These are phyloP conservation scores for Cryomyces minteri DNA, from an alignment of 495 filamentous ascomycete species.

Conservation along the genomic window DNA sequence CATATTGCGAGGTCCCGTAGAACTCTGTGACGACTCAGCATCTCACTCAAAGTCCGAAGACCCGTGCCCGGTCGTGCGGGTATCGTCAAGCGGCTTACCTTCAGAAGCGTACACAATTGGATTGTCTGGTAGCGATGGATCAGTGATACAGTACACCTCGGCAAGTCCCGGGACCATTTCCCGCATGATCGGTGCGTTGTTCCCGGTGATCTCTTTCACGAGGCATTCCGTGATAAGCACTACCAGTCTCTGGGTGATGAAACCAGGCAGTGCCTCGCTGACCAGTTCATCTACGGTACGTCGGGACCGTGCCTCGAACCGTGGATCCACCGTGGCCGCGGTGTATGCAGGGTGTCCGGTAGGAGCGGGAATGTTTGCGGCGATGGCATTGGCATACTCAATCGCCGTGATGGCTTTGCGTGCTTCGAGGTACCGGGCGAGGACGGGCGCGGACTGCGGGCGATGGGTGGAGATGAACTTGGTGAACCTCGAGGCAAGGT, in stretches of 20 bases:
- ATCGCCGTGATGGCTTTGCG: constrained; percentile 19
- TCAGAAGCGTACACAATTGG: constrained; percentile 21
- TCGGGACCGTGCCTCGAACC: constrained; percentile 13
- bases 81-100: constrained; percentile 4
- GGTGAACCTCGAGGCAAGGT: constrained; percentile 8
- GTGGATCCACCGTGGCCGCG: constrained; percentile 11
- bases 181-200: constrained; percentile 17
- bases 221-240: constrained; percentile 18
- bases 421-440: constrained; percentile 15
- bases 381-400: constrained; percentile 19
- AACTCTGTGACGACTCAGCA: constrained; percentile 22
- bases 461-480: constrained; percentile 15
- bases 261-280: constrained; percentile 16
- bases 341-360: constrained; percentile 1
- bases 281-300: constrained; percentile 15
- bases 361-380: constrained; percentile 5
- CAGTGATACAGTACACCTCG: constrained; percentile 20
- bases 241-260: constrained; percentile 17
- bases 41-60: background rate
- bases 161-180: constrained; percentile 20
- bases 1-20: constrained; percentile 43
- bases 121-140: constrained; percentile 18
- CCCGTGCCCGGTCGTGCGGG: background rate
- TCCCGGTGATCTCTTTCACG: constrained; percentile 20
- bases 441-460: constrained; percentile 11